Evolutionary conservation across 1,139 yeast genomes (phyloP), one percentile per base, ranked within the genome.

Genomic region (Pneumocystis sp.): DNA sequence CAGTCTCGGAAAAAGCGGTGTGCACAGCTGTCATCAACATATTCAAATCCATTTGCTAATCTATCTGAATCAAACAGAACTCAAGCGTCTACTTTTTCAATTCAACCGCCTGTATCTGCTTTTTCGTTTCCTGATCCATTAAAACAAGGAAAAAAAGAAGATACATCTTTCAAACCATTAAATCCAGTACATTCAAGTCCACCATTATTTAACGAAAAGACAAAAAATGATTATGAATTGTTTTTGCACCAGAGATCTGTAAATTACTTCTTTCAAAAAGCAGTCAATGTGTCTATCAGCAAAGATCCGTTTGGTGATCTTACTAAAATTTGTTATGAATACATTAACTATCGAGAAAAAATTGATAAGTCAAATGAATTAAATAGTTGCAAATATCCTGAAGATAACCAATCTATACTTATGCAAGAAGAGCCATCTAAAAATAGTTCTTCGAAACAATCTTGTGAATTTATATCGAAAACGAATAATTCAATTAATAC

Each of bases 261-360:
- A 59, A 64, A 64, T 21, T 29, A 64, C 29, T 37, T 42, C 25
- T 64, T 64, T 37, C 34, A 62, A 5, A 63, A 65, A 29, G 61
- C 63, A 10, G 59, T 64, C 21, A n/a, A 35, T 7, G 35, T 59
- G 31, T 60, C 65, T 31, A 17, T 64, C 15, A 67, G 57, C 29
- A 42, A 62, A 29, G 64, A 64, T 65, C 56, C 65, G 6, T 64
- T 64, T 35, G 67, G 61, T 1, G 61, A 64, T 37, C 44, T 64
- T 42, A 34, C 40, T 10, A 12, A 31, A 29, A 34, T 59, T 17
- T 50, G 61, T 29, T 29, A 42, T n/a, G 67, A 64, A 21, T 64
- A 64, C 34, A 34, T 37, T 8, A 19, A 39, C 21, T 62, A 56
- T 39, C 61, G 37, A 39, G 21, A 25, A 2, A n/a, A 42, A 19